Conservation (phyloP, 306 rosid genomes). For the Rosa persica region DNA sequence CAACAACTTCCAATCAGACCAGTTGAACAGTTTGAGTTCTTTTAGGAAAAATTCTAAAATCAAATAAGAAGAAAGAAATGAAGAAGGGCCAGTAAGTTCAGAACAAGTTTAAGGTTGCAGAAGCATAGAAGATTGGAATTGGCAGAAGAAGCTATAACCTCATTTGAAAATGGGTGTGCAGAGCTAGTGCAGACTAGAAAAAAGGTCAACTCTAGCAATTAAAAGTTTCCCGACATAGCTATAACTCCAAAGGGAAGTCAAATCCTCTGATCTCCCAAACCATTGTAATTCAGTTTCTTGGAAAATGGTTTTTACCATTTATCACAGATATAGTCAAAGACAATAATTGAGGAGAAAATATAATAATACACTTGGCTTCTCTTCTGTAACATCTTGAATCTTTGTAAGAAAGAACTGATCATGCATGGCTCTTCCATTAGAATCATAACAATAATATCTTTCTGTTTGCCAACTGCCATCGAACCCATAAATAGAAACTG, state of each 20-base stretch:
- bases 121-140: neutral
- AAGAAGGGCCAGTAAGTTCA: neutral
- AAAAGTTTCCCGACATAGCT: conserved; percentile 4
- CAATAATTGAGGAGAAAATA: neutral
- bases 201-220: conserved; percentile 17
- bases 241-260: conserved; percentile 16
- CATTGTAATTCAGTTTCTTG: conserved; percentile 1
- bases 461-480: conserved; percentile 22
- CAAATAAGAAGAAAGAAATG: neutral
- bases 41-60: neutral
- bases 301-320: neutral
- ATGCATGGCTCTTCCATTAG: conserved; percentile 7
- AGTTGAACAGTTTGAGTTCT: neutral
- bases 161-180: neutral
- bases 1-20: neutral
- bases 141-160: neutral
- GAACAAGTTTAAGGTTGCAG: neutral
- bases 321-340: neutral
- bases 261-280: neutral
- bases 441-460: neutral
- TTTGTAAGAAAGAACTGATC: neutral
- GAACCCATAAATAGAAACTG: neutral
- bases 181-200: neutral
- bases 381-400: neutral
- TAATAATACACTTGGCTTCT: neutral